Conservation (phyloP, 2,329 filamentous ascomycete genomes). For the Thyridium curvatum region DNA sequence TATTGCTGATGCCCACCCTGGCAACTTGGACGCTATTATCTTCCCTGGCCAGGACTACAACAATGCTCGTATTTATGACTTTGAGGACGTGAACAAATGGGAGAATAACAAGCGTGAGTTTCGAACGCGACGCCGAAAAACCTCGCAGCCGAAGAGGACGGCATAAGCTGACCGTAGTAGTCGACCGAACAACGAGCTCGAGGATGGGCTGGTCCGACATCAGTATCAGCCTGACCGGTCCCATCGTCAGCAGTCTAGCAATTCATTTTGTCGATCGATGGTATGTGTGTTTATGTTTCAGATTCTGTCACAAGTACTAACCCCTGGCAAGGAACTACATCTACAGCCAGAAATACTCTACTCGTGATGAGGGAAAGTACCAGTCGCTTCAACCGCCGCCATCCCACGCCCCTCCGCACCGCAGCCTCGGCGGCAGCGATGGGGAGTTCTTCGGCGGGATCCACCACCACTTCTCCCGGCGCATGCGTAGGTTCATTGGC, state of each 20-base stretch:
- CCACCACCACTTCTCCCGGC: slow-evolving; percentile 26
- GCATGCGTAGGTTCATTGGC: slow-evolving; percentile 29
- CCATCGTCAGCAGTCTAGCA: slow-evolving; percentile 67
- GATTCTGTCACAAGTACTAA: not conserved
- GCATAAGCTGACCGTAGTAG: slow-evolving; percentile 21
- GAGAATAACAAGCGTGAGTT: slow-evolving; percentile 68
- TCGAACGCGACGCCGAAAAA: not conserved
- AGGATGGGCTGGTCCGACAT: slow-evolving; percentile 94
- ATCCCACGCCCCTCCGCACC: slow-evolving; percentile 13
- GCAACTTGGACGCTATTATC: slow-evolving; percentile 66
- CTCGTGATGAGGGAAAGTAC: slow-evolving; percentile 45
- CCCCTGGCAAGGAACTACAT: slow-evolving; percentile 64
- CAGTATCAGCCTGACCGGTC: slow-evolving; percentile 67
- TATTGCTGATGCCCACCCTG: slow-evolving; percentile 77
- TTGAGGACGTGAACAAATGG: slow-evolving; percentile 70
- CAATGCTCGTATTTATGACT: slow-evolving; percentile 79
- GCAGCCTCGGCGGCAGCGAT: slow-evolving; percentile 14
- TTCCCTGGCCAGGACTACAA: slow-evolving; percentile 94
- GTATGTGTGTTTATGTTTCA: slow-evolving; percentile 27
- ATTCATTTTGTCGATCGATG: slow-evolving; percentile 80
- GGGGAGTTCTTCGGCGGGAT: slow-evolving; percentile 20
- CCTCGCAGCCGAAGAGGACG: no score
- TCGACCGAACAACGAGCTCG: slow-evolving; percentile 71
- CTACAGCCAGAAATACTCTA: slow-evolving; percentile 70
- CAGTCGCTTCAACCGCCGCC: slow-evolving; percentile 17